Base-by-base conservation (phyloP, 2,329 filamentous ascomycete species). In the Colletotrichum musicola region DNA sequence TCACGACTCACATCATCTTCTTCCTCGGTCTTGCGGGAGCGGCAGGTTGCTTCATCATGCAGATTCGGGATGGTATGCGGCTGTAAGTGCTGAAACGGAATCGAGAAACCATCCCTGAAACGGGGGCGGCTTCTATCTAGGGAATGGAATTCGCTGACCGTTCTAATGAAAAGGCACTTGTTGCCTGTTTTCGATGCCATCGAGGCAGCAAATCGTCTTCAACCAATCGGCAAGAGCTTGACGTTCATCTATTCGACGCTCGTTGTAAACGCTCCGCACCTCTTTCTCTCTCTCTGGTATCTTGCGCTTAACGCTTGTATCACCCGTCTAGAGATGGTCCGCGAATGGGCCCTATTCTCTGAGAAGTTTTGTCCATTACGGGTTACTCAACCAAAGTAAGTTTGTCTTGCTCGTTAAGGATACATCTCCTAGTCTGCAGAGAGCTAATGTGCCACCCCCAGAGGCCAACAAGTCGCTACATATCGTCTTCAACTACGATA, bases 271-370 rank as follows among this genome's bases (percentile, higher is more conserved):
- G 35, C 20, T 3, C 61, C 53, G 3, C 53, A 58, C 1, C 20
- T 64, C 0, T 38, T 22, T 4, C 53, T 64, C 4, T 64, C 61
- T 20, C 30, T 64, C 5, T 64, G 42, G 40, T 64, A 64, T 22
- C 2, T 58, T 2, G 9, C 18, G 12, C 57, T 50, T 13, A 64
- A 58, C 27, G 1, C 53, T 7, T 35, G 57, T 1, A 47, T 64
- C 16, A 64, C 61, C 2, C 51, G 61, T 9, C 25, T 51, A 4
- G 27, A 47, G 13, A 49, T 58, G 27, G 46, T 18, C 18, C 14
- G 18, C 1, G 61, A 64, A 30, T 64, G 53, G 61, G 53, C 40
- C 1, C 3, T 30, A 5, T 25, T 57, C 12, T 56, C 22, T 7
- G 22, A 22, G 10, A 22, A 35, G 6, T 58, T 50, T 30, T 10